Evolutionary conservation across 495 filamentous ascomycete genomes (phyloP).

Genomic region (Aspergillus wentii): DNA sequence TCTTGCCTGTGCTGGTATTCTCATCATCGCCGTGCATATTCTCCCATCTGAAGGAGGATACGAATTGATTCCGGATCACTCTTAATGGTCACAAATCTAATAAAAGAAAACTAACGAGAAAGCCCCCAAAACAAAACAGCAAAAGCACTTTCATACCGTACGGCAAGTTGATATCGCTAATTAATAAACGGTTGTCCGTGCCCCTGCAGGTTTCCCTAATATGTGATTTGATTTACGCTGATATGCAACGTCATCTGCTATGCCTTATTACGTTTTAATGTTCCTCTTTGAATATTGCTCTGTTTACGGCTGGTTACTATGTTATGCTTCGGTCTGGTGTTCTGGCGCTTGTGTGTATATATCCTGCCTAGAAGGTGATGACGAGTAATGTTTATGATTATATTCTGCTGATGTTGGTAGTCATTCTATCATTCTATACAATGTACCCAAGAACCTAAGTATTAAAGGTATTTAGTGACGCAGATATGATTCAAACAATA

Average conservation of each 20-base stretch:
- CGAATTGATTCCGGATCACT: conserved; percentile 59
- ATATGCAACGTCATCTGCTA: too few species aligned
- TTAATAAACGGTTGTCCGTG: too few species aligned
- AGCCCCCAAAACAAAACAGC: background rate
- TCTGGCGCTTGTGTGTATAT: conserved; percentile 1
- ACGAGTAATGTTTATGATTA: conserved; percentile 8
- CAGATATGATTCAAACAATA: too few species aligned
- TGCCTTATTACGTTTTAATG: too few species aligned
- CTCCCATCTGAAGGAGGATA: conserved; percentile 83
- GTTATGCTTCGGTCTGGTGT: background rate
- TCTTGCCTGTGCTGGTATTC: conserved; percentile 52
- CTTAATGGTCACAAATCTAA: background rate
- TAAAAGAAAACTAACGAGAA: background rate
- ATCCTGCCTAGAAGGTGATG: conserved; percentile 9
- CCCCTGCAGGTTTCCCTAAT: too few species aligned
- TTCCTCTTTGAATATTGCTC: too few species aligned
- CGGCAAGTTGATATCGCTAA: too few species aligned
- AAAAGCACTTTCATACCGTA: background rate
- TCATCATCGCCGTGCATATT: conserved; percentile 59
- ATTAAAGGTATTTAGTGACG: too few species aligned
- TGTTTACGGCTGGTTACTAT: background rate
- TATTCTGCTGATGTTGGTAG: too few species aligned
- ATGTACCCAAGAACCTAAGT: too few species aligned
- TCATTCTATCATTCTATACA: too few species aligned
- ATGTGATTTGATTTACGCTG: too few species aligned